Conservation (phyloP, 2,329 filamentous ascomycete species). For the Daldinia eschscholtzii region DNA sequence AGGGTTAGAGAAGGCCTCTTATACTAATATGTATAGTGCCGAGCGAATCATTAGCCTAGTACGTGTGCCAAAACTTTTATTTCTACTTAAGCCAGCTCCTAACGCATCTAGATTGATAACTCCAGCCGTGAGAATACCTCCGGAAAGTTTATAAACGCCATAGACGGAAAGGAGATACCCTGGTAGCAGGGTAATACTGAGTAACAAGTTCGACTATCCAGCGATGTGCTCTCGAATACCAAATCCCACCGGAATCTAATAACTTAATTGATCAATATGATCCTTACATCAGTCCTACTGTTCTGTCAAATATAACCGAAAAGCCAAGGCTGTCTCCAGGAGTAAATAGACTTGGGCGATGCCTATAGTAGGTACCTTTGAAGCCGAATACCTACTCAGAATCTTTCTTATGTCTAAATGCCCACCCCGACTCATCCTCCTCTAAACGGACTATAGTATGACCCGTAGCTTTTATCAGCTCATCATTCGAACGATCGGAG, state of each 20-base stretch:
- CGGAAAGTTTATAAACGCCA: slow-evolving; percentile 23
- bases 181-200: slow-evolving; percentile 14
- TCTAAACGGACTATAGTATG: neutral
- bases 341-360: neutral
- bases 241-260: neutral
- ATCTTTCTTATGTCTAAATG: neutral
- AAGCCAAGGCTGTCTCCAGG: neutral
- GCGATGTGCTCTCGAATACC: neutral
- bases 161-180: slow-evolving; percentile 21
- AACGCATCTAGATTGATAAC: neutral
- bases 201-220: neutral
- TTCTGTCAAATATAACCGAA: neutral
- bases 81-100: neutral
- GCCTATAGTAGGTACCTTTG: neutral
- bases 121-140: slow-evolving; percentile 22
- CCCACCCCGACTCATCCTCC: neutral
- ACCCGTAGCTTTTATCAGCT: neutral
- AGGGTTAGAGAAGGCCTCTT: neutral
- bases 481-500: neutral
- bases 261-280: neutral
- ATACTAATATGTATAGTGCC: neutral
- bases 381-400: neutral
- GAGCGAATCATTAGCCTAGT: neutral
- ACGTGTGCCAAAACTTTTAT: neutral
- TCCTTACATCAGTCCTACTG: neutral